Evolutionary conservation across 1,284 basidiomycete genomes (phyloP).

Genomic region (Cerrena zonata): DNA sequence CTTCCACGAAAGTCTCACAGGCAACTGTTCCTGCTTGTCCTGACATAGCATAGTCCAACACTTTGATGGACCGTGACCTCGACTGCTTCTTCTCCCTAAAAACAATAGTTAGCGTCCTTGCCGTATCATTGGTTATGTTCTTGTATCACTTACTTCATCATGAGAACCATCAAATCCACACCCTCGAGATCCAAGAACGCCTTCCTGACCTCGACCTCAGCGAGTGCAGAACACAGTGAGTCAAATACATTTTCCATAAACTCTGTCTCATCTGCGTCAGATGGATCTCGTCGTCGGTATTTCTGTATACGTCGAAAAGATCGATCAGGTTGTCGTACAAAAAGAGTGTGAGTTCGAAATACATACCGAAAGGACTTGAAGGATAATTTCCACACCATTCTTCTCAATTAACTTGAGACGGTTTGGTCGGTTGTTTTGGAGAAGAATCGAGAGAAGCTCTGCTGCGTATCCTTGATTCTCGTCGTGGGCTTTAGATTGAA

Average conservation of each 20-base stretch:
- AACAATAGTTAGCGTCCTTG: too few species aligned
- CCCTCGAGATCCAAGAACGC: conserved; percentile 87
- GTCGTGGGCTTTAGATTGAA: conserved; percentile 68
- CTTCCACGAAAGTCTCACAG: conserved; percentile 87
- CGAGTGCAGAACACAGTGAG: conserved; percentile 76
- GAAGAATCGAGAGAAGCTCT: conserved; percentile 82
- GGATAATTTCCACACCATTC: conserved; percentile 74
- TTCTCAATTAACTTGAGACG: conserved; percentile 58
- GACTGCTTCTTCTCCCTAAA: conserved; percentile 77
- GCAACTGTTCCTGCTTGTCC: conserved; percentile 65
- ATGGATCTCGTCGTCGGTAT: conserved; percentile 80
- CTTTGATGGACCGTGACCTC: conserved; percentile 80
- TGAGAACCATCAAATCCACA: conserved; percentile 91
- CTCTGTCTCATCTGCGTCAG: conserved; percentile 84
- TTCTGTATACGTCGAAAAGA: conserved; percentile 54
- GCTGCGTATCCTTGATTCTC: conserved; percentile 85
- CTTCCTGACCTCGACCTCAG: conserved; percentile 72
- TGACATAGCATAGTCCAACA: conserved; percentile 86
- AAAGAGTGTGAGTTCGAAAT: conserved; percentile 2
- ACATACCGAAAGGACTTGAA: conserved; percentile 79
- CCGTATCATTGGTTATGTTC: too few species aligned
- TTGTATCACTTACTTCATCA: conserved; percentile 85
- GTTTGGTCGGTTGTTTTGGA: conserved; percentile 70
- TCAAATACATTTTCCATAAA: conserved; percentile 98
- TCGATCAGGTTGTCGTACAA: neutral